Conservation (phyloP, 495 filamentous ascomycete species). For the Penicillium canescens region DNA sequence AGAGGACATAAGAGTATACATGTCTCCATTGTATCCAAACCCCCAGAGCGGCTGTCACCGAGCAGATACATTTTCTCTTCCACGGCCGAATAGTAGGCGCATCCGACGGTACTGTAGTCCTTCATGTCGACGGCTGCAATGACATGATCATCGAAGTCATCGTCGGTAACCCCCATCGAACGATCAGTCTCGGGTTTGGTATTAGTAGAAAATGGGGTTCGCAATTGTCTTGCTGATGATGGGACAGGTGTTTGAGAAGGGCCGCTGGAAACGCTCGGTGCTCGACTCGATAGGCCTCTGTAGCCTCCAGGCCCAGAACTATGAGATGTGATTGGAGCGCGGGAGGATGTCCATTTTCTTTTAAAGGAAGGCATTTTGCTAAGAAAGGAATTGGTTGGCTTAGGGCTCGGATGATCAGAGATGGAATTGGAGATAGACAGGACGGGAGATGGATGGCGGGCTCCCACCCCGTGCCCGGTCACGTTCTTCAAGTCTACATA, state of each 20-base stretch:
- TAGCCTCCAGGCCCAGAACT: conserved; percentile 12
- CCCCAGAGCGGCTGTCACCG: conserved; percentile 74
- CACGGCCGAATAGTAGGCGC: conserved; percentile 77
- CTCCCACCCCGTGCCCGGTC: conserved; percentile 1
- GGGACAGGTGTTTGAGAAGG: conserved; percentile 4
- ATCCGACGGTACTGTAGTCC: conserved; percentile 73
- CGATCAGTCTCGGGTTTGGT: conserved; percentile 3
- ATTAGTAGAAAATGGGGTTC: conserved; percentile 11
- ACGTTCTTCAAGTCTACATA: conserved; percentile 7
- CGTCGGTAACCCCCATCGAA: conserved; percentile 30
- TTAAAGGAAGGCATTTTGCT: conserved; percentile 22
- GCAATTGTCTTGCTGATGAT: conserved; percentile 8
- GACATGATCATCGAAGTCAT: conserved; percentile 65
- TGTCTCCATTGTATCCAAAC: conserved; percentile 68
- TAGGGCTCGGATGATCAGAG: not conserved
- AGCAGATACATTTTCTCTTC: conserved; percentile 78
- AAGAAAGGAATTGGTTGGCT: not conserved
- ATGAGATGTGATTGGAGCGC: conserved; percentile 10
- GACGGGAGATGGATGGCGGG: not conserved
- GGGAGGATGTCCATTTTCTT: conserved; percentile 22
- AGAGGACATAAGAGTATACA: conserved; percentile 39
- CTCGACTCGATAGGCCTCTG: conserved; percentile 5
- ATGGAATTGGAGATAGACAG: not conserved
- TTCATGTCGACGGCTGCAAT: conserved; percentile 83
- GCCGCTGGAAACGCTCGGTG: not conserved